Percentiles rank a stretch among this genome's conserved stretches.
Evolutionary conservation across 305 asterid genomes (phyloP).

Genomic region (Fraxinus dipetala): DNA sequence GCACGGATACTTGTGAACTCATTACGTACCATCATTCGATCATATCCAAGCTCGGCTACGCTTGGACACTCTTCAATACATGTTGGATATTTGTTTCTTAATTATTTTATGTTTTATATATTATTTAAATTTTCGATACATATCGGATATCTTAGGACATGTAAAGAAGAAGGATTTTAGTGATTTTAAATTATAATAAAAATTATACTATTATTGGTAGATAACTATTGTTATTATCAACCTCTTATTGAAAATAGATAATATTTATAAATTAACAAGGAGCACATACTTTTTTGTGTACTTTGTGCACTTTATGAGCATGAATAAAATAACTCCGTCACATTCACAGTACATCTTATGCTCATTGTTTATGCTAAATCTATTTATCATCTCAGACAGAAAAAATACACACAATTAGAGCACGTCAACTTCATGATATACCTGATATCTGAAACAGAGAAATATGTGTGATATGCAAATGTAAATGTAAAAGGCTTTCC

Average conservation of each 20-base stretch:
- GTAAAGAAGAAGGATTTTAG: neutral
- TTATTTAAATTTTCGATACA: neutral
- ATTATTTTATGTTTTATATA: no score
- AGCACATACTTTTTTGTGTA: neutral
- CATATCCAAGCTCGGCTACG: neutral
- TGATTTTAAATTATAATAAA: neutral
- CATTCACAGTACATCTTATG: neutral
- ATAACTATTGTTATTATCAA: neutral
- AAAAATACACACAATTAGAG: constrained; percentile 17
- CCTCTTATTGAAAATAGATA: neutral
- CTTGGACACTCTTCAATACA: neutral
- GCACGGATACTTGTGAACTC: neutral
- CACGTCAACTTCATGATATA: constrained; percentile 26
- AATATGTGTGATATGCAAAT: constrained; percentile 87
- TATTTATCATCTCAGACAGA: neutral
- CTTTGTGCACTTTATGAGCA: neutral
- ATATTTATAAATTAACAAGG: neutral
- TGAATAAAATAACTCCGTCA: neutral
- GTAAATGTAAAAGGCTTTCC: constrained; percentile 90
- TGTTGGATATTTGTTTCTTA: neutral
- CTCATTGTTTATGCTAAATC: neutral
- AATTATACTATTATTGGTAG: neutral
- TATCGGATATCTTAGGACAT: neutral
- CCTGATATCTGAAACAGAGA: constrained; percentile 97
- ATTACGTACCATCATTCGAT: neutral